Percentiles rank a stretch among this genome's conserved stretches.
These are phyloP conservation scores for Clonostachys solani DNA, from an alignment of 2,329 filamentous ascomycete genomes.

Conservation along the genomic window DNA sequence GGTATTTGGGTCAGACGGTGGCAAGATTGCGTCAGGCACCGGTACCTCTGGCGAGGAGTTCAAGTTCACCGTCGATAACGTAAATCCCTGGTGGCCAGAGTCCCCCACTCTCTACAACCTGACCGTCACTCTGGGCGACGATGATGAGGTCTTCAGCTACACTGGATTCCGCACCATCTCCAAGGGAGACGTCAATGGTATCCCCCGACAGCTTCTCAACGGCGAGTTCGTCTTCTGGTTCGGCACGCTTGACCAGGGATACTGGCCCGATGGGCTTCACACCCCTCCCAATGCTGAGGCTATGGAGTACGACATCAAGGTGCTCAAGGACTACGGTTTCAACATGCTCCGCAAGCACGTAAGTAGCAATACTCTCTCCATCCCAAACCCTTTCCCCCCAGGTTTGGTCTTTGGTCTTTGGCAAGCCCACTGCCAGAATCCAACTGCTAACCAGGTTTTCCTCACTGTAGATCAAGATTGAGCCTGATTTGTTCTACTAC, in stretches of 20 bases:
- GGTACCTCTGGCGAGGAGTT: slow-evolving; percentile 46
- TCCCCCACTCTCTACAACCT: slow-evolving; percentile 62
- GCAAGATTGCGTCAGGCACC: slow-evolving; percentile 33
- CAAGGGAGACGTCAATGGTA: slow-evolving; percentile 48
- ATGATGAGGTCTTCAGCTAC: slow-evolving; percentile 57
- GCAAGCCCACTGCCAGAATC: no score
- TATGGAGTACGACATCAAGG: slow-evolving; percentile 61
- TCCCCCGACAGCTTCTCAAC: slow-evolving; percentile 61
- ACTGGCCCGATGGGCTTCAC: slow-evolving; percentile 67
- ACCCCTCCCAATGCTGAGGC: slow-evolving; percentile 61
- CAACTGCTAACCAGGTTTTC: no score
- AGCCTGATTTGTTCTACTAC: slow-evolving; percentile 62
- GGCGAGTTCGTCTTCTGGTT: slow-evolving; percentile 66
- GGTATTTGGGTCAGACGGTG: slow-evolving; percentile 27
- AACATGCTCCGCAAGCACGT: slow-evolving; percentile 71
- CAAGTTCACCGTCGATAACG: slow-evolving; percentile 47
- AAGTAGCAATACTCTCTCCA: slow-evolving; percentile 14
- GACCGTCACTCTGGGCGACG: slow-evolving; percentile 40
- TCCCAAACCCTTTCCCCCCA: no score
- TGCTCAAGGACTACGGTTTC: slow-evolving; percentile 62
- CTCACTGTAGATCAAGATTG: slow-evolving; percentile 54
- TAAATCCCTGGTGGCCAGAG: slow-evolving; percentile 61
- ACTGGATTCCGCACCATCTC: slow-evolving; percentile 65
- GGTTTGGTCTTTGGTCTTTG: background rate
- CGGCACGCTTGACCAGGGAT: slow-evolving; percentile 67